A percentile compares a stretch with the other conserved stretches of the same genome.
These are phyloP conservation scores for Ceratocystis huliohia DNA, from an alignment of 2,329 filamentous ascomycete genomes.

Conservation along the genomic window DNA sequence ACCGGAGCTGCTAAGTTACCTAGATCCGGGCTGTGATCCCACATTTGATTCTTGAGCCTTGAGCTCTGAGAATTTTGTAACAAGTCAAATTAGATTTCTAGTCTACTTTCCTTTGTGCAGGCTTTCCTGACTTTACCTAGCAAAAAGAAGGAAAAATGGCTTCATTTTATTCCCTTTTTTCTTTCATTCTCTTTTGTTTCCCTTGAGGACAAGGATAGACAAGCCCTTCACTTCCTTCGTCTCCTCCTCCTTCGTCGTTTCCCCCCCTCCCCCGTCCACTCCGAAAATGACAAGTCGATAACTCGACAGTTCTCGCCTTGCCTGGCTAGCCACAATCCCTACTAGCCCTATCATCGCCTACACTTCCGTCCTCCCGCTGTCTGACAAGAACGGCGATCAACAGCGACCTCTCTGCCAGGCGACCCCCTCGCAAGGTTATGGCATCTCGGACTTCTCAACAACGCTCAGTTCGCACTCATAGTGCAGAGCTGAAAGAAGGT, in stretches of 20 bases:
- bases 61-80: too few relatives aligned
- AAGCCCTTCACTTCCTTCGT: not conserved
- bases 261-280: too few relatives aligned
- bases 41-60: too few relatives aligned
- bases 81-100: not conserved
- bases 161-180: not conserved
- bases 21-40: too few relatives aligned
- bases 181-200: not conserved
- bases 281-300: too few relatives aligned
- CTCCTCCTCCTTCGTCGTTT: not conserved
- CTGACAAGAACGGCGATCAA: constrained; percentile 8
- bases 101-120: not conserved
- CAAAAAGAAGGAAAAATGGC: too few relatives aligned
- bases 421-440: not conserved
- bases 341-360: not conserved
- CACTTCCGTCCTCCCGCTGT: constrained; percentile 1
- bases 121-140: not conserved
- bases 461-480: not conserved
- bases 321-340: not conserved
- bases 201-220: not conserved
- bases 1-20: too few relatives aligned
- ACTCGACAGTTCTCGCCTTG: not conserved
- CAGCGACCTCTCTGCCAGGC: not conserved
- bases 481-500: not conserved
- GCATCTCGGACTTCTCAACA: not conserved